Conservation (phyloP, 495 filamentous ascomycete genomes). For the Tuber microsphaerosporum region DNA sequence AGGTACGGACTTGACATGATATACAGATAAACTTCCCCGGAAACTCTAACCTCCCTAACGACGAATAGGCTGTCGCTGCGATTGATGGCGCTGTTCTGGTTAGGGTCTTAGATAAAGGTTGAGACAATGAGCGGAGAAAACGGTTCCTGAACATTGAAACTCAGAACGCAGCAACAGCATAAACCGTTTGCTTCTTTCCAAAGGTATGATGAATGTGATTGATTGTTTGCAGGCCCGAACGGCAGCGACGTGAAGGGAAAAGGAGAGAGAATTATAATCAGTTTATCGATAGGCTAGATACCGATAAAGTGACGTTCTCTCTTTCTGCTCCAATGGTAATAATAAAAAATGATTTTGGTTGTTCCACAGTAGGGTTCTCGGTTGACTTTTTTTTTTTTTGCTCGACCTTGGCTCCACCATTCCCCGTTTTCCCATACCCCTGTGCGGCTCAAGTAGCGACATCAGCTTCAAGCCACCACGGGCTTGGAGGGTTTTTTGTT, state of each 20-base stretch:
- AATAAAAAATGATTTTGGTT: neutral
- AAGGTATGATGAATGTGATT: neutral
- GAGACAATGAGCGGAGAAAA: neutral
- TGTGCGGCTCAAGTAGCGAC: neutral
- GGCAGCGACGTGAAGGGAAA: neutral
- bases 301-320: neutral
- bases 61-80: neutral
- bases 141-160: neutral
- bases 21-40: constrained; percentile 22
- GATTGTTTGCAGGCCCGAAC: neutral
- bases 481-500: neutral
- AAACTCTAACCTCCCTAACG: neutral
- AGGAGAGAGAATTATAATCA: neutral
- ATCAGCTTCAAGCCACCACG: neutral
- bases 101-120: neutral
- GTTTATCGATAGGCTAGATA: neutral
- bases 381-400: neutral
- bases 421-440: neutral
- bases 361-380: neutral
- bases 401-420: too few species aligned
- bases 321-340: neutral
- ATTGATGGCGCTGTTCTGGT: neutral
- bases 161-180: neutral
- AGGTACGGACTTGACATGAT: constrained; percentile 28
- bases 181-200: neutral